phyloP scores from a whole-genome alignment of 2,329 filamentous ascomycete species.

The Anthostomella pinea region DNA sequence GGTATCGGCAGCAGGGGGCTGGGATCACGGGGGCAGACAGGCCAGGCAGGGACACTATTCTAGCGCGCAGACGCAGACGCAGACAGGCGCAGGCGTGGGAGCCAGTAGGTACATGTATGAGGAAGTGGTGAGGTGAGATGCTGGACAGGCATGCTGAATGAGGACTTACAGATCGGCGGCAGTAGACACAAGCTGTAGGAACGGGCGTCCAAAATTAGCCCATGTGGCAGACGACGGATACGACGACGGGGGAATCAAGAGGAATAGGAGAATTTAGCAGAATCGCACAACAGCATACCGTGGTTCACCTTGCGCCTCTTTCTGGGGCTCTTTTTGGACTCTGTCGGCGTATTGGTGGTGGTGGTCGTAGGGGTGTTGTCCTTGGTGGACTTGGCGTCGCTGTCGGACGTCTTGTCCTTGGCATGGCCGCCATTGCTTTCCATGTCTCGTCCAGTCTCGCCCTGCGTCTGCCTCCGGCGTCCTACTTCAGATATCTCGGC shows the following conservation, averaged over 20 bases:
- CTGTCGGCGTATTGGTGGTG: slow-evolving; percentile 28
- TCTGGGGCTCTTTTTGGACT: slow-evolving; percentile 60
- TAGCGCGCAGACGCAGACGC: slow-evolving; percentile 21
- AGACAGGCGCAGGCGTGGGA: slow-evolving; percentile 27
- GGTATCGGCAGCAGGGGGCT: slow-evolving; percentile 13
- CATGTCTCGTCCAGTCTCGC: too few species aligned
- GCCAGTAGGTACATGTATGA: slow-evolving; percentile 30
- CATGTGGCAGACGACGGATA: slow-evolving; percentile 24
- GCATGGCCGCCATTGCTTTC: slow-evolving; percentile 36
- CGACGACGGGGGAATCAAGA: slow-evolving; percentile 19
- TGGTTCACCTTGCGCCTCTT: slow-evolving; percentile 89
- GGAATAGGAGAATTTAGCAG: slow-evolving; percentile 22
- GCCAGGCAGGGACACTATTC: slow-evolving; percentile 15
- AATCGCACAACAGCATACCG: slow-evolving; percentile 59
- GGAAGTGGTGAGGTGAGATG: slow-evolving; percentile 30
- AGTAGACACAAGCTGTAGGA: slow-evolving; percentile 79
- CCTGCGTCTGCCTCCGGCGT: too few species aligned
- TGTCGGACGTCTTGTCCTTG: slow-evolving; percentile 39
- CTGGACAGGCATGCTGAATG: slow-evolving; percentile 25
- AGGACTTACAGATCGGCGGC: slow-evolving; percentile 80
- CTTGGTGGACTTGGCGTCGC: slow-evolving; percentile 37
- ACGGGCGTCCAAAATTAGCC: slow-evolving; percentile 40
- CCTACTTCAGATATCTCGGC: slow-evolving; percentile 30
- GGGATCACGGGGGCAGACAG: slow-evolving; percentile 20
- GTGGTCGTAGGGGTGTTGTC: slow-evolving; percentile 30